Evolutionary conservation across 208 protist species (phyloP).

Genomic region (Acanthamoeba castellanii): DNA sequence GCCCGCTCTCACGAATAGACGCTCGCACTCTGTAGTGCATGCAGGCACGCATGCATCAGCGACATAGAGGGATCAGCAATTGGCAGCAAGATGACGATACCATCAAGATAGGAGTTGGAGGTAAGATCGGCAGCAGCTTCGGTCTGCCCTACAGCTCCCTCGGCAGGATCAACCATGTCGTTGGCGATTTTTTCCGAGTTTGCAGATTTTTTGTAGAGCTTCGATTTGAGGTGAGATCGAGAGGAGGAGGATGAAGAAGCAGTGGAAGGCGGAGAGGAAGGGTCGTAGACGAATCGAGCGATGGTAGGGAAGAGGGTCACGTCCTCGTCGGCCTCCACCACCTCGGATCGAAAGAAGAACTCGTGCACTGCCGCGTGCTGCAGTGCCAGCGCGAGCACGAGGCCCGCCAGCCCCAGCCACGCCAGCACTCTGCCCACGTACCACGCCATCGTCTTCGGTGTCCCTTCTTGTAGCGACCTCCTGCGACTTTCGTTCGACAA

Average conservation of each 20-base stretch:
- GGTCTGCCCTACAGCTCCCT: not conserved
- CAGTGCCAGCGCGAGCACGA: not conserved
- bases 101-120: too few species aligned
- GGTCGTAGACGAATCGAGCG: not conserved
- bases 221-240: not conserved
- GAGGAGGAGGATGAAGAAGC: not conserved
- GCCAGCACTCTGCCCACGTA: not conserved
- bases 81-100: too few species aligned
- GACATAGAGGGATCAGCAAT: not conserved
- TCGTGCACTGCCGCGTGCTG: not conserved
- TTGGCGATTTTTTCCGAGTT: constrained; percentile 6
- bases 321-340: constrained; percentile 6
- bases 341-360: not conserved
- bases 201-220: not conserved
- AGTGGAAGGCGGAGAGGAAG: not conserved
- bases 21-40: not conserved
- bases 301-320: not conserved
- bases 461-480: too few species aligned
- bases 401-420: not conserved
- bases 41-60: not conserved
- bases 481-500: too few species aligned
- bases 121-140: too few species aligned
- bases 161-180: not conserved
- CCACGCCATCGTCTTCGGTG: not conserved
- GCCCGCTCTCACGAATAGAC: not conserved